These are phyloP conservation scores for Plasmopara muralis DNA, from an alignment of 352 stramenopile species.

Conservation along the genomic window DNA sequence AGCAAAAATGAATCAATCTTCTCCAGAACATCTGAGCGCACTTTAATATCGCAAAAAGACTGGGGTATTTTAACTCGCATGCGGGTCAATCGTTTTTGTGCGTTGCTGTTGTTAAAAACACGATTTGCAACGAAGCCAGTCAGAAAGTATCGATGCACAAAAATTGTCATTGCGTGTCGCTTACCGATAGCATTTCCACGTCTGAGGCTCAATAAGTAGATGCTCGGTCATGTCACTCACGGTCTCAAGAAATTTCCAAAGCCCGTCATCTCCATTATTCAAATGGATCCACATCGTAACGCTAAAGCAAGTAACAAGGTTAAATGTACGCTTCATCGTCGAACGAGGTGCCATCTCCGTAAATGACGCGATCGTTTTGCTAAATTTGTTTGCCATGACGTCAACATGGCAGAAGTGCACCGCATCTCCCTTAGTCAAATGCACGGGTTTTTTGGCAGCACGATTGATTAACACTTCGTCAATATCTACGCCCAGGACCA, in stretches of 20 bases:
- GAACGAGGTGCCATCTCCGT: constrained; percentile 35
- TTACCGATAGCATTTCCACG: constrained; percentile 82
- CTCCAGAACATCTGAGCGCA: constrained; percentile 55
- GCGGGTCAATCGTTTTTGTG: constrained; percentile 58
- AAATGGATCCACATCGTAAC: constrained; percentile 88
- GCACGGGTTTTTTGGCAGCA: constrained; percentile 37
- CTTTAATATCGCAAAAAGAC: constrained; percentile 54
- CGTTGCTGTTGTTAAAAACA: constrained; percentile 36
- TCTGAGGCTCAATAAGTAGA: constrained; percentile 74
- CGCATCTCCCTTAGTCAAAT: constrained; percentile 19
- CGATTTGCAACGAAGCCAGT: background rate
- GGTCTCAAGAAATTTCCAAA: constrained; percentile 63
- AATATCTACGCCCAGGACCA: constrained; percentile 67
- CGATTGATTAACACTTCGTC: constrained; percentile 59
- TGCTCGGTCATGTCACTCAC: constrained; percentile 57
- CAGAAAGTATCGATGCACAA: too few species aligned
- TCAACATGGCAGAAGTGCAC: constrained; percentile 55
- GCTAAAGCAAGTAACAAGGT: constrained; percentile 75
- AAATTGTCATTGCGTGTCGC: constrained; percentile 8
- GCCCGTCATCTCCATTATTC: constrained; percentile 75
- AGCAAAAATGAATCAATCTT: constrained; percentile 62
- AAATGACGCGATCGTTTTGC: constrained; percentile 35
- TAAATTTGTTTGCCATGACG: constrained; percentile 45
- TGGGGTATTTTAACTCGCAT: constrained; percentile 40
- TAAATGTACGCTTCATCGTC: constrained; percentile 37